phyloP scores from a whole-genome alignment of 2,329 filamentous ascomycete genomes.

The Hymenotorrendiella dingleyae region DNA sequence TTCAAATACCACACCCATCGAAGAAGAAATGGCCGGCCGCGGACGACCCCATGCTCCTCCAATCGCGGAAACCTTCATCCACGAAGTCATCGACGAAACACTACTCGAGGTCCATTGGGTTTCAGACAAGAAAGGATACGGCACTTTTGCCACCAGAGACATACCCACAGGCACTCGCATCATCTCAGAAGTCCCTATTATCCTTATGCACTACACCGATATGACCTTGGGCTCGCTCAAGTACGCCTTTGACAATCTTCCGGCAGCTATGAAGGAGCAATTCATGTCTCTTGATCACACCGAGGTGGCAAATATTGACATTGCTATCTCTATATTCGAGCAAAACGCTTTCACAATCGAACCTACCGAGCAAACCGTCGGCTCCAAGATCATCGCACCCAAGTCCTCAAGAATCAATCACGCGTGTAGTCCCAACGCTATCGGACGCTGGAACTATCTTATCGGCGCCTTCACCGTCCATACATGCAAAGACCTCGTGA shows the following conservation, averaged over 20 bases:
- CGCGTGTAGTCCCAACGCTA: not conserved
- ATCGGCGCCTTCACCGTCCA: not conserved
- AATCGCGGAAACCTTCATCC: too few relatives aligned
- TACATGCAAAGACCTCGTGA: not conserved
- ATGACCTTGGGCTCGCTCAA: not conserved
- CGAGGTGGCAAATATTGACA: not conserved
- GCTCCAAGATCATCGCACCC: not conserved
- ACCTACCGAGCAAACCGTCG: too few relatives aligned
- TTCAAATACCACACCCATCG: too few relatives aligned
- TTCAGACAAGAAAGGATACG: not conserved
- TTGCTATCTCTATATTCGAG: not conserved
- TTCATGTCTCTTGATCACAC: not conserved
- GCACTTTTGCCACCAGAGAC: not conserved
- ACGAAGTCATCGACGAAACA: too few relatives aligned
- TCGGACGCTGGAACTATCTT: not conserved
- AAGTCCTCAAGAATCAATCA: not conserved
- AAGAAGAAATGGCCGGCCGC: too few relatives aligned
- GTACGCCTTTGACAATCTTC: not conserved
- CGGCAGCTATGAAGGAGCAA: not conserved
- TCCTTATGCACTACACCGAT: not conserved
- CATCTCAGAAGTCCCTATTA: not conserved
- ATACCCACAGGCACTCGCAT: not conserved
- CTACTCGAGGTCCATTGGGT: too few relatives aligned
- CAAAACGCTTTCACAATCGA: constrained; percentile 1
- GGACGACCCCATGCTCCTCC: too few relatives aligned